Conservation (phyloP, 495 filamentous ascomycete genomes). For the Wilcoxina mikolae region DNA sequence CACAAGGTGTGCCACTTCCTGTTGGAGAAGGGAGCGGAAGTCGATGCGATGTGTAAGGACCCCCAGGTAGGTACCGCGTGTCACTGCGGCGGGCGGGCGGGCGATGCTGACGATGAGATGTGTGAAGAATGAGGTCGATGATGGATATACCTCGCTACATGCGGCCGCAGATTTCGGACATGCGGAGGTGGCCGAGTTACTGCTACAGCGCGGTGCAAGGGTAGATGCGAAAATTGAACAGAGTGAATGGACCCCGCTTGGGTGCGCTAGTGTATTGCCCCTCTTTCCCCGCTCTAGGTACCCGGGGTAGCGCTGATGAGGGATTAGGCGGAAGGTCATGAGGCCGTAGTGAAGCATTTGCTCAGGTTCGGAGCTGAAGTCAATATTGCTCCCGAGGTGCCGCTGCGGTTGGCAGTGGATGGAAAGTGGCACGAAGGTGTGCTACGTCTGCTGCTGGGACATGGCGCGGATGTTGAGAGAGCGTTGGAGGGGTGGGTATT, state of each 20-base stretch:
- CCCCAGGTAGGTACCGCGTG: neutral
- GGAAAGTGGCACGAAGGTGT: slow-evolving; percentile 1
- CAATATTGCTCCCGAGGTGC: neutral
- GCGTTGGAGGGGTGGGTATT: neutral
- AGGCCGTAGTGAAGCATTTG: neutral
- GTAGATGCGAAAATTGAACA: slow-evolving; percentile 8
- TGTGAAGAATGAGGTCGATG: slow-evolving; percentile 8
- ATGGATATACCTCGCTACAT: slow-evolving; percentile 20
- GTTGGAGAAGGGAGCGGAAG: slow-evolving; percentile 5
- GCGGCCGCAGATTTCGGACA: slow-evolving; percentile 15
- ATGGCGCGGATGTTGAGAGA: neutral
- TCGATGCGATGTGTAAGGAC: slow-evolving; percentile 8
- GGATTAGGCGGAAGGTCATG: neutral
- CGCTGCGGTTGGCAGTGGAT: slow-evolving; percentile 2
- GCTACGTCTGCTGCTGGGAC: neutral
- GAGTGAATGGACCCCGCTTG: slow-evolving; percentile 5
- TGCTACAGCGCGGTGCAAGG: slow-evolving; percentile 17
- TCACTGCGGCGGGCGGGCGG: neutral
- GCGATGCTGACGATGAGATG: slow-evolving; percentile 12
- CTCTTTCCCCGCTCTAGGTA: too few species aligned
- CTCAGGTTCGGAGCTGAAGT: neutral
- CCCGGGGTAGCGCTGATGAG: too few species aligned
- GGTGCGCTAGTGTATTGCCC: too few species aligned
- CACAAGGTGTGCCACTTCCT: slow-evolving; percentile 4
- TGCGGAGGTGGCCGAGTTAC: slow-evolving; percentile 12